Evolutionary conservation across 2,329 filamentous ascomycete genomes (phyloP).

Genomic region (Trichoderma atroviride): DNA sequence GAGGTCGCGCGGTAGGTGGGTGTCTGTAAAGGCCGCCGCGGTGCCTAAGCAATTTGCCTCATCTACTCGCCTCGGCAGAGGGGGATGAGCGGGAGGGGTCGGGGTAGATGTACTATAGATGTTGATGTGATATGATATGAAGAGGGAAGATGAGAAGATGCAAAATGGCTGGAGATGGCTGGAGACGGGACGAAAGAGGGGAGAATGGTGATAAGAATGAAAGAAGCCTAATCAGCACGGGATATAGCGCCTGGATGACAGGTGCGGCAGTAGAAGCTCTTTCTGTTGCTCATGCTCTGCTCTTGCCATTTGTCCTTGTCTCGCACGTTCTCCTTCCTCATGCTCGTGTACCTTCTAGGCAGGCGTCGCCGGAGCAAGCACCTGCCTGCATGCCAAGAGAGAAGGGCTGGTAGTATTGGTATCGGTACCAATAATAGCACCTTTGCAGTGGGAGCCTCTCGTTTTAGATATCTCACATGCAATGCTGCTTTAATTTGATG

Average conservation of each 20-base stretch:
- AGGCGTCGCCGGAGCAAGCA: not conserved
- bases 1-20: constrained; percentile 17
- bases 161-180: not conserved
- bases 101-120: not conserved
- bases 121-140: not conserved
- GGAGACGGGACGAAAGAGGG: not conserved
- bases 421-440: not conserved
- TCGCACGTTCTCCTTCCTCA: not conserved
- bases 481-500: not conserved
- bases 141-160: not conserved
- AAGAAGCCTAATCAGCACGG: not conserved
- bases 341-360: not conserved
- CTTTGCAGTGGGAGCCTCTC: not conserved
- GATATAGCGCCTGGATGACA: not conserved
- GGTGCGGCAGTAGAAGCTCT: not conserved
- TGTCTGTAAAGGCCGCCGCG: not conserved
- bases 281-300: not conserved
- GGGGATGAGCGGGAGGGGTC: not conserved
- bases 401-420: not conserved
- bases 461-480: not conserved
- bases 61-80: not conserved
- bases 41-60: not conserved
- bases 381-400: not conserved
- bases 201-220: not conserved
- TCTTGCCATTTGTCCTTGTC: not conserved